These are phyloP conservation scores for Fagopyrum homotropicum DNA, from an alignment of 148 eudicot species.

Conservation along the genomic window DNA sequence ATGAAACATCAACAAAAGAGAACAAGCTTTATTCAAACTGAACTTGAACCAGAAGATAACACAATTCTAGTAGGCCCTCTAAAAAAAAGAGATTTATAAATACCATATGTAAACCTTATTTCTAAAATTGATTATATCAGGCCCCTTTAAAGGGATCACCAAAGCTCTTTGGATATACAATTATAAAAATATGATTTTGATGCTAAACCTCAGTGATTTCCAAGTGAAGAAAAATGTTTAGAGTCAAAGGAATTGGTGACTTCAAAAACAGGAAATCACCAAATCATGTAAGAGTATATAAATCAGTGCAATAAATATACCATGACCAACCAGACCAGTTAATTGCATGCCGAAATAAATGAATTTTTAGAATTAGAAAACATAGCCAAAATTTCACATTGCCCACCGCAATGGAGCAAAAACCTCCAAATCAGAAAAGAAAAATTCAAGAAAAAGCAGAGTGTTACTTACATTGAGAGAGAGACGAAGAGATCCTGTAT, in stretches of 20 bases:
- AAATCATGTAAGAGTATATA: no score
- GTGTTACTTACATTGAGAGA: conserved; percentile 69
- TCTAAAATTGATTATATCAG: neutral
- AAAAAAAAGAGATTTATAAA: no score
- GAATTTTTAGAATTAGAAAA: neutral
- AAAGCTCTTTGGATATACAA: neutral
- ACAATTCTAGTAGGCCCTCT: no score
- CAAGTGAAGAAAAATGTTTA: no score
- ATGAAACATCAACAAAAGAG: neutral
- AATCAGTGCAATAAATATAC: no score
- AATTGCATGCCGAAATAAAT: neutral
- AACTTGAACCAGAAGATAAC: no score
- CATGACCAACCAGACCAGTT: neutral
- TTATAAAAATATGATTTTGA: neutral
- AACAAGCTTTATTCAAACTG: no score
- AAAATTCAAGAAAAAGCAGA: neutral
- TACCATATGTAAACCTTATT: no score
- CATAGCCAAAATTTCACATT: neutral
- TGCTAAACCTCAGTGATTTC: no score
- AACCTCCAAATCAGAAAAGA: neutral
- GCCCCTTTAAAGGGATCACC: neutral
- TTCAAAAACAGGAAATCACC: no score
- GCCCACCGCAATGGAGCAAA: no score
- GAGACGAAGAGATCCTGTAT: conserved; percentile 80
- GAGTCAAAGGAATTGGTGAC: no score